Evolutionary conservation across 345 rosid genomes (phyloP), one percentile per base, ranked within the genome.

Genomic region (Salix koriyanagi): DNA sequence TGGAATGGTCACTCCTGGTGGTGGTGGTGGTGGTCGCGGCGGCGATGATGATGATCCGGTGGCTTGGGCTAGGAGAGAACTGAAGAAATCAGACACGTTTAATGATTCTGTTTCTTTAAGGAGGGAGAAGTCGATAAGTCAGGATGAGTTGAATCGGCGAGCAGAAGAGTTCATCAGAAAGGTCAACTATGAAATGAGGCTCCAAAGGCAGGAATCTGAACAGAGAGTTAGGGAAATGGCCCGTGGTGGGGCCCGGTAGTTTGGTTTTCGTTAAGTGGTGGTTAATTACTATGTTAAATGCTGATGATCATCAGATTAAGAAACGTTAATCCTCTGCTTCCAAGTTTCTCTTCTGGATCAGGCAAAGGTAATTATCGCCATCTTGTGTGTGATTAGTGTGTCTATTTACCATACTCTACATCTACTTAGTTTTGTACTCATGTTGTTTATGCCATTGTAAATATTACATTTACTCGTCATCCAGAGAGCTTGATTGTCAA

Each of bases 151-250:
- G 79, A 81, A 89, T 54, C 75, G 42, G 32, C 73, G 89, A 61
- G 85, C 69, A 1, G 92, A 89, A 21, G 90, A 77, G 56, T 89
- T 89, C 48, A 89, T 89, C 58, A 85, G 77, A 72, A 84, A 84
- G 74, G 75, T 81, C 62, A 82, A 82, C 71, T 23, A 74, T 34
- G 85, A 84, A 11, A 83, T 86, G 82, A 83, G 84, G 69, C 42
- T 89, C 54, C 81, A 89, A 79, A 79, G 89, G 61, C 86, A 84
- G 44, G 83, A 84, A 67, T 89, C 90, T 13, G 28, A 84, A 10
- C 86, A 74, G 34, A 87, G 87, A 19, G 62, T 6, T 69, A 50
- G 70, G 69, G 82, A 82, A 23, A 76, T 69, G 84, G 48, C 85
- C 65, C 80, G 67, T 41, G 34, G 71, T 1, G 71, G 75, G 18